A percentile compares a stretch with the other conserved stretches of the same genome.
Evolutionary conservation across 2,329 filamentous ascomycete species (phyloP).

Genomic region (Penicillium frequentans): DNA sequence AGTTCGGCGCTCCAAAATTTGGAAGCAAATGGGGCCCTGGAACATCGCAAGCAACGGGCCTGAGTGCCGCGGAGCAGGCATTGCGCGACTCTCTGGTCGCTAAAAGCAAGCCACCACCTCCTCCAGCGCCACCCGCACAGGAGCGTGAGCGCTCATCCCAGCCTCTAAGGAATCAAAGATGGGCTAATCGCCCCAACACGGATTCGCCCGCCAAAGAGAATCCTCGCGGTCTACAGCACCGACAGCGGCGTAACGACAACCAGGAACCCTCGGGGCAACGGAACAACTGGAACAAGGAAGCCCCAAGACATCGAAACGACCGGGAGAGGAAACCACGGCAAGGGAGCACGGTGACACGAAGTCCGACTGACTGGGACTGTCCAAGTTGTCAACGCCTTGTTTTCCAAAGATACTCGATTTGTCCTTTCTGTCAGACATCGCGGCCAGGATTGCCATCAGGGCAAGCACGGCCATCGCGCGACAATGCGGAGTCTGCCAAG

Average conservation of each 20-base stretch:
- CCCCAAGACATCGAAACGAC: not conserved
- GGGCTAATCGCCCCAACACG: not conserved
- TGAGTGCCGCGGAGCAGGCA: constrained; percentile 27
- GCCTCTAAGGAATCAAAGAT: not conserved
- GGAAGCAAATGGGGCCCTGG: constrained; percentile 25
- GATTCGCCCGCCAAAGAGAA: not conserved
- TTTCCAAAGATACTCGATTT: constrained; percentile 7
- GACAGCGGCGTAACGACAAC: not conserved
- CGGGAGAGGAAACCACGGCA: not conserved
- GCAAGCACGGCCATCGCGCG: not conserved
- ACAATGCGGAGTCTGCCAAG: constrained; percentile 12
- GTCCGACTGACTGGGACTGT: constrained; percentile 15
- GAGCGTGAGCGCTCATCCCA: not conserved
- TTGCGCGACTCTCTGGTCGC: constrained; percentile 1
- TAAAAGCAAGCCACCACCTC: not conserved
- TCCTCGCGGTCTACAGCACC: not conserved
- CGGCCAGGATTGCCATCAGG: constrained; percentile 15
- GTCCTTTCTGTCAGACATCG: constrained; percentile 19
- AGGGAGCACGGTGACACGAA: not conserved
- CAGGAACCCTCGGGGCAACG: not conserved
- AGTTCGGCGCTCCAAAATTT: constrained; percentile 25
- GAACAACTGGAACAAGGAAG: not conserved
- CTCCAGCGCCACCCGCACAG: not conserved
- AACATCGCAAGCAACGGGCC: constrained; percentile 20
- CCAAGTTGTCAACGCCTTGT: constrained; percentile 10